Percentiles rank a stretch among this genome's conserved stretches.
Conservation (phyloP, 179 eudicot genomes). For the Pouteria campechiana region DNA sequence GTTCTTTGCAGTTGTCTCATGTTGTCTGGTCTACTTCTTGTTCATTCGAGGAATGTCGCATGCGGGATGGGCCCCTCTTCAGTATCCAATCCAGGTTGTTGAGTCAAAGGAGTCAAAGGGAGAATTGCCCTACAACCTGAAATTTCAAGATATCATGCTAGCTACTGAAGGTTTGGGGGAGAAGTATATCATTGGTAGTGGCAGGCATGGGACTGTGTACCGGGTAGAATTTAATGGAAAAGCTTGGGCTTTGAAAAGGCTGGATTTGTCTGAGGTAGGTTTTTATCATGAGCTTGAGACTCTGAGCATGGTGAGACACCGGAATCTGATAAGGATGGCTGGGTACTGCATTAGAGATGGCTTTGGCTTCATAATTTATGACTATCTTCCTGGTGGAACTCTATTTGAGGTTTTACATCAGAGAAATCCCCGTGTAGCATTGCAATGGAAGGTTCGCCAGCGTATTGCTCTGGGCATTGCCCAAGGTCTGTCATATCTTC, state of each 20-base stretch:
- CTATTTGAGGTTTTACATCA: slow-evolving; percentile 9
- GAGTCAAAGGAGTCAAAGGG: background rate
- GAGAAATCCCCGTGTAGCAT: background rate
- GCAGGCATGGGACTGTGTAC: slow-evolving; percentile 13
- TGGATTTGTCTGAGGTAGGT: slow-evolving; percentile 6
- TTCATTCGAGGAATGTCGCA: background rate
- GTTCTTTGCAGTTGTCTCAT: background rate
- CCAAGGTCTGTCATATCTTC: slow-evolving; percentile 17
- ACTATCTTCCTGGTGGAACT: slow-evolving; percentile 10
- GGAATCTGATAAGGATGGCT: slow-evolving; percentile 11
- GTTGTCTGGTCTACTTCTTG: background rate
- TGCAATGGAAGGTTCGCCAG: slow-evolving; percentile 10
- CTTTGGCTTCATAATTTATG: slow-evolving; percentile 8
- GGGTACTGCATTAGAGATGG: slow-evolving; percentile 10
- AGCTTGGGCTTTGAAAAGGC: slow-evolving; percentile 12
- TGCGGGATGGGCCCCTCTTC: too few species aligned
- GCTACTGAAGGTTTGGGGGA: slow-evolving; percentile 6
- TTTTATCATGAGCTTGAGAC: slow-evolving; percentile 4
- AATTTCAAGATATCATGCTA: slow-evolving; percentile 2
- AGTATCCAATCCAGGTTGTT: background rate
- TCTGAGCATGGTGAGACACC: slow-evolving; percentile 6
- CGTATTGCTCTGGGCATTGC: slow-evolving; percentile 15
- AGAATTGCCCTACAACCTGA: slow-evolving; percentile 6
- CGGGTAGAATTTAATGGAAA: slow-evolving; percentile 2
- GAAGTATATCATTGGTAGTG: slow-evolving; percentile 7